phyloP scores from a whole-genome alignment of 2,329 filamentous ascomycete genomes.

The Aspergillus intermedius region DNA sequence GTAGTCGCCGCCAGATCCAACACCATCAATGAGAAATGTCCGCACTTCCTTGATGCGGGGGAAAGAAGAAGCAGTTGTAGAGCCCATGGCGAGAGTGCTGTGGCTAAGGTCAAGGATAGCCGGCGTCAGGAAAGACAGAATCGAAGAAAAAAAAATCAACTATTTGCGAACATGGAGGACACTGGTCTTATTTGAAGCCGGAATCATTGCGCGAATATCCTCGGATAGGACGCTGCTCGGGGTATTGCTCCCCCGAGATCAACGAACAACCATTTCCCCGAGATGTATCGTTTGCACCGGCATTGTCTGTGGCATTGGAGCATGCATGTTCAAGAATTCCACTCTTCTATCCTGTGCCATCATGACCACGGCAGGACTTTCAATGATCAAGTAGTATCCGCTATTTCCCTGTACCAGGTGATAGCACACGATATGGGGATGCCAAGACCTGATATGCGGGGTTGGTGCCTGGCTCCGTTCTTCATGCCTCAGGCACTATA shows the following conservation, averaged over 20 bases:
- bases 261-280: background rate
- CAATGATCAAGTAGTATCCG: too few relatives aligned
- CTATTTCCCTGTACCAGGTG: too few relatives aligned
- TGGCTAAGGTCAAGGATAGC: background rate
- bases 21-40: constrained; percentile 42
- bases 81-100: constrained; percentile 22
- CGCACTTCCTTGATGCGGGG: constrained; percentile 41
- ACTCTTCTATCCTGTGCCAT: too few relatives aligned
- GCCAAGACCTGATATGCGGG: background rate
- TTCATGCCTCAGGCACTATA: background rate
- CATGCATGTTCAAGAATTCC: background rate
- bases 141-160: background rate
- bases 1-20: constrained; percentile 54
- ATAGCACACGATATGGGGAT: background rate
- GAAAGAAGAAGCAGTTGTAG: constrained; percentile 24
- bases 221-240: constrained; percentile 17
- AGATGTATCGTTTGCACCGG: background rate
- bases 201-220: background rate
- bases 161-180: background rate
- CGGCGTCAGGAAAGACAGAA: background rate
- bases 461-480: background rate
- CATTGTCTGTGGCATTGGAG: background rate
- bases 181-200: background rate
- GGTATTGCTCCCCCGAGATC: constrained; percentile 24
- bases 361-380: too few relatives aligned